Evolutionary conservation across 2,329 filamentous ascomycete species (phyloP).

Genomic region (Paracoccidioides brasiliensis): DNA sequence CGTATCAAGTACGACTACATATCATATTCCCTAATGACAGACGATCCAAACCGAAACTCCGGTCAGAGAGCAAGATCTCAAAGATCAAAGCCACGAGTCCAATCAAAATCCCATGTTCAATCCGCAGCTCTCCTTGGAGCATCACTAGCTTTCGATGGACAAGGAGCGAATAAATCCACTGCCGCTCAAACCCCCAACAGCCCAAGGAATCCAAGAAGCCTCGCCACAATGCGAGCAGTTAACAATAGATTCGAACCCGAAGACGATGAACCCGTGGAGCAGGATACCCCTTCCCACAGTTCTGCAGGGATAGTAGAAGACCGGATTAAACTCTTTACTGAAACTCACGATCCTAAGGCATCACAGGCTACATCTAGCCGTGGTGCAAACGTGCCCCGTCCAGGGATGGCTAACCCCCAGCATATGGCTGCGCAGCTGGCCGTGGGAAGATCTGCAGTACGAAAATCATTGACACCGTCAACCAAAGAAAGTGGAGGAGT

Average conservation of each 20-base stretch:
- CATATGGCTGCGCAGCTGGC: constrained; percentile 26
- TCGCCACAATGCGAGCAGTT: constrained; percentile 12
- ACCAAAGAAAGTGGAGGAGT: not conserved
- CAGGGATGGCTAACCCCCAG: constrained; percentile 16
- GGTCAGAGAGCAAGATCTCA: not conserved
- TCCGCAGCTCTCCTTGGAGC: constrained; percentile 25
- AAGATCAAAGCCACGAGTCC: not conserved
- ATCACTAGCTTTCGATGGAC: constrained; percentile 22
- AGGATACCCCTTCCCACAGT: constrained; percentile 16
- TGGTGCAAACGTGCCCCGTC: constrained; percentile 8
- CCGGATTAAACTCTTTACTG: constrained; percentile 25
- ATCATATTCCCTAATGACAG: not conserved
- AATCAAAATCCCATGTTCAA: not conserved
- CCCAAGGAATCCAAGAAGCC: constrained; percentile 11
- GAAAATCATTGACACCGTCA: not conserved
- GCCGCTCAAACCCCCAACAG: constrained; percentile 10
- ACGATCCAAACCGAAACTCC: not conserved
- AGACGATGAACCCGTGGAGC: constrained; percentile 7
- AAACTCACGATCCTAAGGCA: constrained; percentile 11
- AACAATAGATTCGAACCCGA: not conserved
- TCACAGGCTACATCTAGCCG: constrained; percentile 8
- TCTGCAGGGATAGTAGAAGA: constrained; percentile 26
- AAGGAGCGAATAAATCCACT: constrained; percentile 12
- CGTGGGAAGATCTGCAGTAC: constrained; percentile 16
- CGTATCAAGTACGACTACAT: not conserved